phyloP scores from a whole-genome alignment of 345 rosid genomes.

The Populus nigra region DNA sequence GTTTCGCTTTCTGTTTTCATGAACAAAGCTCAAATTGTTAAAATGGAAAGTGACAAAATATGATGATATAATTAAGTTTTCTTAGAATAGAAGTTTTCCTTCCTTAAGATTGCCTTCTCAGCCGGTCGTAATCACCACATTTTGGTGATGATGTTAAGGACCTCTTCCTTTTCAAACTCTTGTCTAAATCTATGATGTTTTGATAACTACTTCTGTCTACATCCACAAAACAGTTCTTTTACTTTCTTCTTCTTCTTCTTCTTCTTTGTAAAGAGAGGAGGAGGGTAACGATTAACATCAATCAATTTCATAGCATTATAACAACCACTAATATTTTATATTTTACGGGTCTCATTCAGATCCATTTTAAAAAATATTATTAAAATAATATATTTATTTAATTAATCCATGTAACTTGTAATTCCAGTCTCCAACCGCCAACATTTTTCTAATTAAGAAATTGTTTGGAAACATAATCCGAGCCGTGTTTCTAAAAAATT shows the following conservation, averaged over 20 bases:
- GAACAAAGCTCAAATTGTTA: background rate
- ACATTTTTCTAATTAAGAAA: no score
- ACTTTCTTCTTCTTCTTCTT: no score
- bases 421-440: rapidly evolving
- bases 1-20: background rate
- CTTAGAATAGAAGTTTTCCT: background rate
- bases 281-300: no score
- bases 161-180: background rate
- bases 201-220: background rate
- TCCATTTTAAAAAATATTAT: no score
- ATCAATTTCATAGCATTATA: no score
- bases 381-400: no score
- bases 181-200: no score
- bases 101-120: background rate
- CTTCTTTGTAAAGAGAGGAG: no score
- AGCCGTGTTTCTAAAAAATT: rapidly evolving
- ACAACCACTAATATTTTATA: no score
- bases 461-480: rapidly evolving
- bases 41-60: background rate
- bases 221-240: no score
- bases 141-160: background rate
- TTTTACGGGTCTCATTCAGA: no score
- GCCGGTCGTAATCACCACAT: background rate
- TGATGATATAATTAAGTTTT: background rate
- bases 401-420: no score